Evolutionary conservation across 148 eudicot species (phyloP).

Genomic region (Arbutus unedo): DNA sequence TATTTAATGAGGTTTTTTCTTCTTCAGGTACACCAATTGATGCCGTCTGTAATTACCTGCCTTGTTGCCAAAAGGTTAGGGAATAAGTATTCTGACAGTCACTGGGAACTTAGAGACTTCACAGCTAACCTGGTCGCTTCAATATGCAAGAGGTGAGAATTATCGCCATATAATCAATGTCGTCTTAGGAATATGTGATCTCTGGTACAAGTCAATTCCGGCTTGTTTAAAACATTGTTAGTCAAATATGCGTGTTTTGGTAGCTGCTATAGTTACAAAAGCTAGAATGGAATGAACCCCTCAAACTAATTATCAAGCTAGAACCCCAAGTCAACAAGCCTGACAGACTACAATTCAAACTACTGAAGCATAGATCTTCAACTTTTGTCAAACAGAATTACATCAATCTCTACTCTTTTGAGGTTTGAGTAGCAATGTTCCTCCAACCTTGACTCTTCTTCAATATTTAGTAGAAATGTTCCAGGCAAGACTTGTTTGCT

Average conservation of each 20-base stretch:
- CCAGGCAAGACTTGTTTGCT: background rate
- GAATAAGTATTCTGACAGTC: slow-evolving; percentile 59
- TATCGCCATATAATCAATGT: background rate
- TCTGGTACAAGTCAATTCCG: background rate
- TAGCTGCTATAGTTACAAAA: background rate
- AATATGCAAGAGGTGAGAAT: slow-evolving; percentile 63
- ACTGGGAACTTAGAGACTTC: slow-evolving; percentile 78
- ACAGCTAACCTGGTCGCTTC: slow-evolving; percentile 69
- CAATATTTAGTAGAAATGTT: background rate
- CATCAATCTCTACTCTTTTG: background rate
- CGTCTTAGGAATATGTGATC: background rate
- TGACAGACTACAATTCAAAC: background rate
- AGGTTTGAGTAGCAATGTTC: background rate
- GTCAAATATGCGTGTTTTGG: background rate
- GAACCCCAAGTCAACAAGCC: background rate
- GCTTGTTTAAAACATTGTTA: background rate
- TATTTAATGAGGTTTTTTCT: slow-evolving; percentile 7
- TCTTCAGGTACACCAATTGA: slow-evolving; percentile 67
- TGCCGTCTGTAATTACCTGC: slow-evolving; percentile 75
- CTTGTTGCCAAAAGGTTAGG: slow-evolving; percentile 71
- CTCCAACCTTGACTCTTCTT: background rate
- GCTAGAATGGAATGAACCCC: background rate
- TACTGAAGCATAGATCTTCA: background rate
- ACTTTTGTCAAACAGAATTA: background rate
- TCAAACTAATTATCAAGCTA: background rate